These are phyloP conservation scores for Zasmidium citrigriseum DNA, from an alignment of 2,329 filamentous ascomycete species.

Conservation along the genomic window DNA sequence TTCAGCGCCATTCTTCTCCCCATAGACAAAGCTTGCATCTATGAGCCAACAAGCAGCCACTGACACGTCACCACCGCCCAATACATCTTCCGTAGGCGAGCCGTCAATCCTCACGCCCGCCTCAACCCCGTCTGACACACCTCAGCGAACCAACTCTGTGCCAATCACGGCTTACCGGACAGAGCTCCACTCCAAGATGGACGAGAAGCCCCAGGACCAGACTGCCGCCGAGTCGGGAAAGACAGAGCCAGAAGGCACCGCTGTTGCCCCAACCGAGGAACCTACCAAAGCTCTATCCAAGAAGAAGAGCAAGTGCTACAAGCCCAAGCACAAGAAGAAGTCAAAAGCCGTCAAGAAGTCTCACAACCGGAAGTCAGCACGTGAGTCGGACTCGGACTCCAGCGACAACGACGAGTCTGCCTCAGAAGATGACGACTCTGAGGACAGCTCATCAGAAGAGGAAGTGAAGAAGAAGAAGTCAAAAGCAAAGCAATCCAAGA, in stretches of 20 bases:
- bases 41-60: constrained; percentile 27
- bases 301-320: constrained; percentile 28
- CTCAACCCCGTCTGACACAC: constrained; percentile 28
- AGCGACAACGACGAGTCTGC: constrained; percentile 13
- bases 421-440: constrained; percentile 20
- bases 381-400: constrained; percentile 22
- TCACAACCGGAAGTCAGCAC: constrained; percentile 19
- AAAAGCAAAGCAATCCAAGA: constrained; percentile 26
- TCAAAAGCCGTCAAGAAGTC: constrained; percentile 21
- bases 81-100: constrained; percentile 18
- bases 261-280: constrained; percentile 8
- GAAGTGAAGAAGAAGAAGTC: constrained; percentile 24
- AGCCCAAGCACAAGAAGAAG: constrained; percentile 26
- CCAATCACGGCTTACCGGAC: constrained; percentile 20
- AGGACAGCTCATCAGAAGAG: constrained; percentile 26
- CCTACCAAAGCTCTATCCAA: constrained; percentile 17
- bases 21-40: constrained; percentile 53
- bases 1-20: background rate
- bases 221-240: constrained; percentile 18
- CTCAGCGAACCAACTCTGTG: constrained; percentile 15
- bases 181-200: constrained; percentile 26
- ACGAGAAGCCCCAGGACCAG: constrained; percentile 25
- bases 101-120: constrained; percentile 26
- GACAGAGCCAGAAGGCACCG: constrained; percentile 12
- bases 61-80: constrained; percentile 24